These are phyloP conservation scores for Phoenix roebelenii DNA, from an alignment of 176 grass and related monocot species.

Conservation along the genomic window DNA sequence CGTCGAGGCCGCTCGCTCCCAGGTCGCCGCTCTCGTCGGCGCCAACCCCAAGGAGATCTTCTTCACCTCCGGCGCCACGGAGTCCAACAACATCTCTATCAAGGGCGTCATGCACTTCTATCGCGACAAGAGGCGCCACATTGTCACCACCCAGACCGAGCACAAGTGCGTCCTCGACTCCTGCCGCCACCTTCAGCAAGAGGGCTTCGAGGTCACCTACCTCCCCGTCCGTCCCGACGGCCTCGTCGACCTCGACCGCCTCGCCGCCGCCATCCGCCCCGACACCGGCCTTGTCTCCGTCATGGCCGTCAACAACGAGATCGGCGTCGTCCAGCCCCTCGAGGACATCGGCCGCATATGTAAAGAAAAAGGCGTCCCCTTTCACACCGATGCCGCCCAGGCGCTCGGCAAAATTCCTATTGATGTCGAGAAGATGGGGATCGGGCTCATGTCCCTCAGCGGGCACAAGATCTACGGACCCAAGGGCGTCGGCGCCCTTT, in stretches of 20 bases:
- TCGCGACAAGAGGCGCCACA: neutral
- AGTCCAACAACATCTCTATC: constrained; percentile 17
- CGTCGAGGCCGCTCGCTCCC: constrained; percentile 11
- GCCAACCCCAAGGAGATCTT: constrained; percentile 10
- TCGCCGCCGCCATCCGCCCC: constrained; percentile 2
- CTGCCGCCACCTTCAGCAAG: constrained; percentile 3
- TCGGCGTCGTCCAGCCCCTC: constrained; percentile 6
- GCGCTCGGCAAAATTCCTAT: constrained; percentile 13
- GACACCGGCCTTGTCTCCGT: constrained; percentile 12
- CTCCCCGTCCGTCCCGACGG: constrained; percentile 3
- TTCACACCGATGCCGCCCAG: constrained; percentile 19
- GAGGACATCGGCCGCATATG: constrained; percentile 10
- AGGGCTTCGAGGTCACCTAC: constrained; percentile 16
- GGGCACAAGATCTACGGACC: constrained; percentile 23
- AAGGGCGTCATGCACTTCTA: constrained; percentile 17
- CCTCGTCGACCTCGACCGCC: constrained; percentile 3
- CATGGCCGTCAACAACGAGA: constrained; percentile 20
- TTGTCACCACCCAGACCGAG: constrained; percentile 17
- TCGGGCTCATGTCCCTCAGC: constrained; percentile 10
- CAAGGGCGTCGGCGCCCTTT: constrained; percentile 17
- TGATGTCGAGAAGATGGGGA: neutral
- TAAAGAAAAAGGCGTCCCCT: constrained; percentile 1
- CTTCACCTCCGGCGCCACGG: constrained; percentile 23
- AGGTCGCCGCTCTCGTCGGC: neutral
- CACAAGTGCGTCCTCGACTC: constrained; percentile 21